These are phyloP conservation scores for Vaccinium myrtillus DNA, from an alignment of 148 eudicot genomes.

Conservation along the genomic window DNA sequence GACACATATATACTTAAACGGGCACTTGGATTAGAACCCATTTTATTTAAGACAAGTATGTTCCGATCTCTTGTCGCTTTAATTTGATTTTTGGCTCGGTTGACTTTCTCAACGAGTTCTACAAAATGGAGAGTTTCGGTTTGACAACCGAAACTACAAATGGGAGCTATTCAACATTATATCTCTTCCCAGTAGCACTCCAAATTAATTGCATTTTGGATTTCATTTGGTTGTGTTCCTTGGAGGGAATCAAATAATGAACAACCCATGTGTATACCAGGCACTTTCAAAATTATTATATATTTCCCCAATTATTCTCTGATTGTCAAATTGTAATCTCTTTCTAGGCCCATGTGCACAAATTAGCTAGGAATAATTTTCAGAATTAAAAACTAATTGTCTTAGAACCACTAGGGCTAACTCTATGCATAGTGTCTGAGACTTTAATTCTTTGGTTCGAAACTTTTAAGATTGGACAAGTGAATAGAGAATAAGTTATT, in stretches of 20 bases:
- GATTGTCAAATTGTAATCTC: neutral
- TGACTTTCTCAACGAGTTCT: neutral
- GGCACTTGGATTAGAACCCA: no score
- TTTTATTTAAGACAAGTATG: no score
- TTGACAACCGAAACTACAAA: no score
- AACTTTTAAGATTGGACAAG: no score
- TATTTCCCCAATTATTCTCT: neutral
- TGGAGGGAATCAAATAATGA: neutral
- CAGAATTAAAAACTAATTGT: neutral
- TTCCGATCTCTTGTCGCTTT: no score
- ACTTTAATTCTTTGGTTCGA: no score
- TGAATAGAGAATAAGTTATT: no score
- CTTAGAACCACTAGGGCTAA: neutral
- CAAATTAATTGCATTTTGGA: neutral
- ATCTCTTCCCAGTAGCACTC: neutral
- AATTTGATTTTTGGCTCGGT: neutral
- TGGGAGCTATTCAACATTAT: no score
- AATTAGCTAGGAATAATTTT: neutral
- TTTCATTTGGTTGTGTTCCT: conserved; percentile 8
- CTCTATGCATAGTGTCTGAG: no score
- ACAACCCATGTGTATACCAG: conserved; percentile 47
- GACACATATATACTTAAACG: no score
- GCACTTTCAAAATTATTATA: neutral
- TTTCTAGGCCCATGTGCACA: conserved; percentile 17
- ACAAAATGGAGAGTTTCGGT: no score